phyloP scores from a whole-genome alignment of 2,329 filamentous ascomycete genomes.

The Neoarthrinium moseri region DNA sequence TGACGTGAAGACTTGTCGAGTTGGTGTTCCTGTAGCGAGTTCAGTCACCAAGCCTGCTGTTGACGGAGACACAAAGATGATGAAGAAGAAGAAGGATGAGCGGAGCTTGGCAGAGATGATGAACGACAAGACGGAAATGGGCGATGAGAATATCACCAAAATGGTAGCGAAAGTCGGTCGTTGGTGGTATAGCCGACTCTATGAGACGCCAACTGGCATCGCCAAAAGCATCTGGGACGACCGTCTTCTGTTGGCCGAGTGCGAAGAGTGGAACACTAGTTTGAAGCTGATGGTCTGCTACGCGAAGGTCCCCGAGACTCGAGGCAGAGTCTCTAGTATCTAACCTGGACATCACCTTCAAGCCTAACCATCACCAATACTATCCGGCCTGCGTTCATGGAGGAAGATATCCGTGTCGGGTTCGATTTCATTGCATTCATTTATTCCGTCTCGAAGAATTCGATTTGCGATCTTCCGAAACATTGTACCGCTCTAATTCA shows the following conservation, averaged over 20 bases:
- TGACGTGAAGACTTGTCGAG: conserved; percentile 71
- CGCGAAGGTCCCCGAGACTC: conserved; percentile 72
- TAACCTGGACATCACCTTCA: conserved; percentile 28
- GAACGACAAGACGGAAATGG: conserved; percentile 64
- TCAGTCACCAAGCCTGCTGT: conserved; percentile 32
- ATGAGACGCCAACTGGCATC: conserved; percentile 65
- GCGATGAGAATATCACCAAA: conserved; percentile 84
- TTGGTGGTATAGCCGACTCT: conserved; percentile 96
- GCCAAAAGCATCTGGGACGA: conserved; percentile 76
- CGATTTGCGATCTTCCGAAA: not conserved
- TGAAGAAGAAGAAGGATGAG: conserved; percentile 39
- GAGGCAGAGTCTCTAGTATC: conserved; percentile 45
- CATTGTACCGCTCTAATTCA: no score
- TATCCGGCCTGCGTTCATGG: no score
- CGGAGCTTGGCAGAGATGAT: conserved; percentile 70
- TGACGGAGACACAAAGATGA: conserved; percentile 28
- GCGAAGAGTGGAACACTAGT: conserved; percentile 80
- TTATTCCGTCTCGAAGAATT: not conserved
- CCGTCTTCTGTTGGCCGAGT: conserved; percentile 73
- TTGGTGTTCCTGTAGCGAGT: conserved; percentile 72
- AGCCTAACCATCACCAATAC: not conserved
- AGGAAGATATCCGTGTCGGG: no score
- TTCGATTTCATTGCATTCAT: no score
- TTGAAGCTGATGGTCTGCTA: conserved; percentile 91
- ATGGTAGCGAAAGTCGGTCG: conserved; percentile 89